Conservation (phyloP, 768 basidiomycete species). For the Strobilomyces dryophilus region DNA sequence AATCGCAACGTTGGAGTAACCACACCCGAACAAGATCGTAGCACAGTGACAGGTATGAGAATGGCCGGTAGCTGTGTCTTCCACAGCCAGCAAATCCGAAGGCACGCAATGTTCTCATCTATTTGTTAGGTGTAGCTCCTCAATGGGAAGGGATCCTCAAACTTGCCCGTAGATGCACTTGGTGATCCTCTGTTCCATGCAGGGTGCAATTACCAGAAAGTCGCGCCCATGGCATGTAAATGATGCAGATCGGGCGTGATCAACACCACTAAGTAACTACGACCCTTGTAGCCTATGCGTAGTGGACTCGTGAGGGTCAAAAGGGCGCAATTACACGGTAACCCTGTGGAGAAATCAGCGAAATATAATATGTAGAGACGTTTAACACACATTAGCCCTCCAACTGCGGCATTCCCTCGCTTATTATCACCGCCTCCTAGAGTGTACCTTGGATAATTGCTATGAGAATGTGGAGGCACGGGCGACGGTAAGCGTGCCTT, state of each 20-base stretch:
- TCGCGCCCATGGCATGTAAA: slow-evolving; percentile 71
- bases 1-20: slow-evolving; percentile 8
- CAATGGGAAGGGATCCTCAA: slow-evolving; percentile 2
- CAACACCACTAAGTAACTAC: slow-evolving; percentile 44
- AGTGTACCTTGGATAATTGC: slow-evolving; percentile 71
- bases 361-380: neutral
- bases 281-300: slow-evolving; percentile 41
- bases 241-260: slow-evolving; percentile 61
- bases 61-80: neutral
- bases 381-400: slow-evolving; percentile 57
- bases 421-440: slow-evolving; percentile 64
- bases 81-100: neutral
- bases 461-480: slow-evolving; percentile 49
- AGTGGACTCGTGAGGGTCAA: slow-evolving; percentile 37
- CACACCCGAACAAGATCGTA: slow-evolving; percentile 13
- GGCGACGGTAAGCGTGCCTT: slow-evolving; percentile 33
- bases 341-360: slow-evolving; percentile 41
- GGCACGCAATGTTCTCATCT: neutral
- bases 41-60: neutral
- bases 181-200: slow-evolving; percentile 66
- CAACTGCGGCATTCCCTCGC: slow-evolving; percentile 67
- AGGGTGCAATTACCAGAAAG: slow-evolving; percentile 68
- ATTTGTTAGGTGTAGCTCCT: neutral
- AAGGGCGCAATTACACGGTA: slow-evolving; percentile 52
- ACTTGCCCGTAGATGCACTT: slow-evolving; percentile 63